phyloP scores from a whole-genome alignment of 192 early-diverging fungal species.

The Podila minutissima region DNA sequence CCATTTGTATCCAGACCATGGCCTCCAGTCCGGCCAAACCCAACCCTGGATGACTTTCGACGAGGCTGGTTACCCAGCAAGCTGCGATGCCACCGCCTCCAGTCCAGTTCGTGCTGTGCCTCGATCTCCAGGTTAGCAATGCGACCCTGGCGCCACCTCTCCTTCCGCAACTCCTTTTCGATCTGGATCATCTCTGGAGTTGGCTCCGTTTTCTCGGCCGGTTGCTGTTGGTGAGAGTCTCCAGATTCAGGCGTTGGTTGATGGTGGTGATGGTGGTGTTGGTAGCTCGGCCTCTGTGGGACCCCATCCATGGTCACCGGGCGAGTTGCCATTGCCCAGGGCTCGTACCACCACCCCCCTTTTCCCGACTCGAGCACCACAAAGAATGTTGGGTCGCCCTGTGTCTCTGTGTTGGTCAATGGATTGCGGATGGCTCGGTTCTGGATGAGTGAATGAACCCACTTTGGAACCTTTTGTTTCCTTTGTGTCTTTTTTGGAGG shows the following conservation, averaged over 20 bases:
- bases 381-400: conserved; percentile 44
- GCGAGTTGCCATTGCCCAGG: conserved; percentile 25
- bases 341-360: conserved; percentile 49
- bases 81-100: conserved; percentile 41
- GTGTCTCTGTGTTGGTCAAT: conserved; percentile 34
- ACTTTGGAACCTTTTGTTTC: conserved; percentile 16
- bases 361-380: conserved; percentile 23
- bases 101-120: conserved; percentile 40
- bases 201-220: not conserved
- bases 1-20: not conserved
- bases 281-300: not conserved
- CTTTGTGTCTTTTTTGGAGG: not conserved
- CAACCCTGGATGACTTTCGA: not conserved
- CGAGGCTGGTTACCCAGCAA: not conserved
- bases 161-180: conserved; percentile 32
- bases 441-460: conserved; percentile 36
- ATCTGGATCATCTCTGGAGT: conserved; percentile 16
- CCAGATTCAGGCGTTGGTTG: not conserved
- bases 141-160: conserved; percentile 38
- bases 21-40: not conserved
- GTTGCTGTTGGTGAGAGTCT: not conserved
- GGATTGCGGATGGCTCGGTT: conserved; percentile 36
- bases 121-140: conserved; percentile 32
- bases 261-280: not conserved
- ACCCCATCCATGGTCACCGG: not conserved